A percentile compares a stretch with the other conserved stretches of the same genome.
Evolutionary conservation across 441 rosid species (phyloP).

Genomic region (Flueggea neowawraea): DNA sequence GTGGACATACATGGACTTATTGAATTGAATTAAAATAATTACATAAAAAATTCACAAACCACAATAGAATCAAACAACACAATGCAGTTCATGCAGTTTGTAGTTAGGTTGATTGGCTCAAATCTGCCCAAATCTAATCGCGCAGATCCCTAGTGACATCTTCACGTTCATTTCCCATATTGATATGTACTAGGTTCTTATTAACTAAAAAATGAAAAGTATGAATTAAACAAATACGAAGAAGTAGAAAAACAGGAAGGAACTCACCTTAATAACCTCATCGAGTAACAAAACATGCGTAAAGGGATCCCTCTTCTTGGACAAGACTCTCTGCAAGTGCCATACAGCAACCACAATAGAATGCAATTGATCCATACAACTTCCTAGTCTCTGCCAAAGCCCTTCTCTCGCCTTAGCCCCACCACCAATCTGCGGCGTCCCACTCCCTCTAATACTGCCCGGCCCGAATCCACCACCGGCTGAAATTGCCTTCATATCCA

Average conservation of each 20-base stretch:
- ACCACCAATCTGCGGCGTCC: conserved; percentile 92
- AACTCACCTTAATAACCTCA: conserved; percentile 80
- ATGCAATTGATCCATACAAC: conserved; percentile 86
- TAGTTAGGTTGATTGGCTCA: too few species aligned
- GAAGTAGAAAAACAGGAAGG: not conserved
- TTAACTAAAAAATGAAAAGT: not conserved
- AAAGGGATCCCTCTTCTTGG: conserved; percentile 97
- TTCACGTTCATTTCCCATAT: too few species aligned
- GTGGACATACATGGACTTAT: too few species aligned
- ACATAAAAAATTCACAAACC: too few species aligned
- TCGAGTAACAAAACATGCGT: conserved; percentile 91
- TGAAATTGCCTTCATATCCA: conserved; percentile 94
- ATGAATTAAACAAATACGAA: not conserved
- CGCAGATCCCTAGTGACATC: too few species aligned
- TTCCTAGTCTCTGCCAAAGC: conserved; percentile 87
- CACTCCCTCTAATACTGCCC: conserved; percentile 89
- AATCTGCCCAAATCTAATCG: too few species aligned
- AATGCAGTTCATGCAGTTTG: too few species aligned
- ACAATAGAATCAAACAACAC: too few species aligned
- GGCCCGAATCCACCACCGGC: conserved; percentile 58
- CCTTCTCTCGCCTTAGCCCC: conserved; percentile 90
- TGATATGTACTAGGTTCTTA: too few species aligned
- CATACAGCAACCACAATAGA: conserved; percentile 80
- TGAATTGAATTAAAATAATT: too few species aligned
- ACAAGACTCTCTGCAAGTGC: conserved; percentile 97